Conservation (phyloP, 371 early-diverging fungal species). For the Funneliformis caledonium region DNA sequence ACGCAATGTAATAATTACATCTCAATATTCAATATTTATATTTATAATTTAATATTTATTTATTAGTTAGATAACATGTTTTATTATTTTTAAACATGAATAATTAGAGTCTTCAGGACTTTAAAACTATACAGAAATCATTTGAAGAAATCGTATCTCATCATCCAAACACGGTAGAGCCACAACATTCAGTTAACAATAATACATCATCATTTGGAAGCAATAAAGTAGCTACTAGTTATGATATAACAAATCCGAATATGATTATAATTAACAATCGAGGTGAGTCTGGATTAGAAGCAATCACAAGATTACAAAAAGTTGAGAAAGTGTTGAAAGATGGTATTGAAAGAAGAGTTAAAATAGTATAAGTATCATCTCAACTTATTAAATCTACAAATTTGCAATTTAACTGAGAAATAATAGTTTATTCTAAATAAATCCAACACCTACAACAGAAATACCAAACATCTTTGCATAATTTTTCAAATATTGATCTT, state of each 20-base stretch:
- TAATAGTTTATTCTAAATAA: constrained; percentile 3
- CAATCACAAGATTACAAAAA: constrained; percentile 14
- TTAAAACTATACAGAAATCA: constrained; percentile 26
- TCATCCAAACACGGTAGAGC: neutral
- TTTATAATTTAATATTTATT: neutral
- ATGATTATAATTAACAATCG: constrained; percentile 10
- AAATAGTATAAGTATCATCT: neutral
- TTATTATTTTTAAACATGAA: neutral
- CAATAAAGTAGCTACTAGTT: neutral
- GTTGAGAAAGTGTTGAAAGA: constrained; percentile 6
- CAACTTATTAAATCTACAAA: neutral
- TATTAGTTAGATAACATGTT: neutral
- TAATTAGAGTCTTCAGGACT: constrained; percentile 6
- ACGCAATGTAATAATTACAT: neutral
- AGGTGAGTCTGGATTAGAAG: constrained; percentile 29
- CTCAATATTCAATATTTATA: neutral
- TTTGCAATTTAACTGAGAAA: neutral
- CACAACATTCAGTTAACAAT: neutral
- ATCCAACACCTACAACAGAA: constrained; percentile 10
- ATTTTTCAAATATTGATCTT: constrained; percentile 17
- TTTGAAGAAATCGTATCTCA: constrained; percentile 25
- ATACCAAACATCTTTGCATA: constrained; percentile 36
- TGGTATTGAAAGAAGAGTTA: constrained; percentile 12
- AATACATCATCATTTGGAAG: too few species aligned
- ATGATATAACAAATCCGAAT: neutral